Evolutionary conservation across 768 basidiomycete genomes (phyloP).

Genomic region (Russula emetica): DNA sequence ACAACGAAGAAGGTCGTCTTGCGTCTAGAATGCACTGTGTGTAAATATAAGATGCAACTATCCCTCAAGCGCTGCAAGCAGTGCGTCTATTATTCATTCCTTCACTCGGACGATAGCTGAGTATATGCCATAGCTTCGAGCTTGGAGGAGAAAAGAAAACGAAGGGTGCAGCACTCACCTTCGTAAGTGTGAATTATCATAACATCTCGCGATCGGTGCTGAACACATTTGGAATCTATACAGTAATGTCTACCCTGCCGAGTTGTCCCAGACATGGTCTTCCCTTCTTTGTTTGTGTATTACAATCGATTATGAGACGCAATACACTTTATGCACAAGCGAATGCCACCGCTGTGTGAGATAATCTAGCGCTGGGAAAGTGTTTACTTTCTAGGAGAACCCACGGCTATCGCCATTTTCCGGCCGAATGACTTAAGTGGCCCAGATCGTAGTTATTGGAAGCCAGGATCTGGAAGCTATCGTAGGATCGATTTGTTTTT

Average conservation of each 20-base stretch:
- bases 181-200: constrained; percentile 56
- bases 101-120: neutral
- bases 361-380: neutral
- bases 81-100: constrained; percentile 45
- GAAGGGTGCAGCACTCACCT: constrained; percentile 91
- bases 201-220: neutral
- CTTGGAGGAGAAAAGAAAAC: constrained; percentile 99
- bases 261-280: constrained; percentile 8
- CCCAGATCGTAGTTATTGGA: too few relatives aligned
- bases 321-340: constrained; percentile 18
- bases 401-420: neutral
- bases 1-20: constrained; percentile 99
- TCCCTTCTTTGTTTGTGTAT: constrained; percentile 20
- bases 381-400: neutral
- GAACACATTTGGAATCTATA: neutral
- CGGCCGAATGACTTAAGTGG: neutral
- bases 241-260: constrained; percentile 18
- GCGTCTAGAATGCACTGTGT: constrained; percentile 93
- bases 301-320: constrained; percentile 20
- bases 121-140: constrained; percentile 68
- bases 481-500: neutral
- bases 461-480: too few relatives aligned
- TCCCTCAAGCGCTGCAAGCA: constrained; percentile 99
- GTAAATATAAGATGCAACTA: constrained; percentile 98
- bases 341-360: neutral